phyloP scores from a whole-genome alignment of 371 early-diverging fungal genomes.

The Syncephalastrum racemosum region DNA sequence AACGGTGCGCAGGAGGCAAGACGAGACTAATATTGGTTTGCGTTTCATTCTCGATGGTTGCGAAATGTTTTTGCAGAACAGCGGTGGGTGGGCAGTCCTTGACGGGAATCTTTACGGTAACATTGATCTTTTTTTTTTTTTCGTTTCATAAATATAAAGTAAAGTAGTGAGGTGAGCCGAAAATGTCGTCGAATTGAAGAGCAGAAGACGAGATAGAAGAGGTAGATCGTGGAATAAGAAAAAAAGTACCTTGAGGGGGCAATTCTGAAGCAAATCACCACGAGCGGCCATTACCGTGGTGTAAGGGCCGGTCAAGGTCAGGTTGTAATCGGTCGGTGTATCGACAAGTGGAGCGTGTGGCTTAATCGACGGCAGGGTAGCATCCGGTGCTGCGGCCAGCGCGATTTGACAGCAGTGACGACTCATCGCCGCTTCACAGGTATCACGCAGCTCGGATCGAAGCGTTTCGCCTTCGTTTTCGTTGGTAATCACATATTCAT shows the following conservation, averaged over 20 bases:
- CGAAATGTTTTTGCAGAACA: constrained; percentile 20
- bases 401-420: constrained; percentile 23
- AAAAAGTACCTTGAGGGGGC: constrained; percentile 44
- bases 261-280: constrained; percentile 40
- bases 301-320: constrained; percentile 41
- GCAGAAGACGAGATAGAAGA: neutral
- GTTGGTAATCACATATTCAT: constrained; percentile 12
- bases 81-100: constrained; percentile 30
- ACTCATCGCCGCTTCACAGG: constrained; percentile 24
- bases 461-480: constrained; percentile 8
- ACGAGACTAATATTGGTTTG: constrained; percentile 28
- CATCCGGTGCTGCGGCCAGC: constrained; percentile 23
- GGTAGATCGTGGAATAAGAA: neutral
- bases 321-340: constrained; percentile 40
- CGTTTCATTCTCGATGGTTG: constrained; percentile 43
- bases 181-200: neutral
- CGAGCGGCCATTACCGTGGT: constrained; percentile 43
- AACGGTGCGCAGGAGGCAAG: constrained; percentile 27
- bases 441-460: constrained; percentile 23
- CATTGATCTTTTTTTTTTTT: constrained; percentile 28
- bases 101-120: constrained; percentile 42
- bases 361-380: constrained; percentile 22
- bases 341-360: constrained; percentile 38
- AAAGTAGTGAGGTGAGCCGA: neutral
- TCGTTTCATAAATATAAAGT: constrained; percentile 3